Evolutionary conservation across 805 yeast genomes (phyloP), one percentile per base, ranked within the genome.

Genomic region (Kodamaea laetipori): DNA sequence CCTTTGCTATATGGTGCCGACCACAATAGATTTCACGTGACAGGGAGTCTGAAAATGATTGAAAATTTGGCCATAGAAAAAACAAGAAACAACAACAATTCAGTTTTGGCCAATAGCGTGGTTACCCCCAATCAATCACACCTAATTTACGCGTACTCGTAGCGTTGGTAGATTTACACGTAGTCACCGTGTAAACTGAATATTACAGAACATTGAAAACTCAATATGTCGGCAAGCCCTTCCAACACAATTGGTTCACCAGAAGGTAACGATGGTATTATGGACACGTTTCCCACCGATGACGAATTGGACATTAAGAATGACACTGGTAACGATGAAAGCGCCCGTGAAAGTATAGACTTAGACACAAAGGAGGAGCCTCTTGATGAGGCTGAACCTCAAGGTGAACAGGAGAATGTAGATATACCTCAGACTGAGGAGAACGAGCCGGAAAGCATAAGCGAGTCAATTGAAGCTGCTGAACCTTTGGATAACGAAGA

Each of bases 391-490:
- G 38, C n/a, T 25, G 18, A 13, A 6, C 15, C 19, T 12, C 34
- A 6, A 6, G 19, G 19, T n/a, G 34, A 30, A 9, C 19, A 15
- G 6, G 24, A 12, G 24, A 27, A 19, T 19, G 45, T 28, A 26
- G 25, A 37, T 5, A 36, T 45, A 15, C 19, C 38, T 12, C 12
- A 21, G 13, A 10, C 24, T 17, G 34, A 13, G 19, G 9, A 5
- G 34, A 6, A 4, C 19, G 19, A 30, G 11, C 34, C 34, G 19
- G 18, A 30, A 23, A 18, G 23, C 19, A 28, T 9, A 12, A 13
- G 11, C 17, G 34, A 30, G 23, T 9, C 16, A 7, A 24, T 9
- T 17, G 39, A 37, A 18, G 45, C 45, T 18, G 31, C 57, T 51
- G 21, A 54, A 15, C 15, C 11, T 6, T 30, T 17, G 18, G n/a